Conservation (phyloP, 1,284 basidiomycete species). For the Ustilago nuda region DNA sequence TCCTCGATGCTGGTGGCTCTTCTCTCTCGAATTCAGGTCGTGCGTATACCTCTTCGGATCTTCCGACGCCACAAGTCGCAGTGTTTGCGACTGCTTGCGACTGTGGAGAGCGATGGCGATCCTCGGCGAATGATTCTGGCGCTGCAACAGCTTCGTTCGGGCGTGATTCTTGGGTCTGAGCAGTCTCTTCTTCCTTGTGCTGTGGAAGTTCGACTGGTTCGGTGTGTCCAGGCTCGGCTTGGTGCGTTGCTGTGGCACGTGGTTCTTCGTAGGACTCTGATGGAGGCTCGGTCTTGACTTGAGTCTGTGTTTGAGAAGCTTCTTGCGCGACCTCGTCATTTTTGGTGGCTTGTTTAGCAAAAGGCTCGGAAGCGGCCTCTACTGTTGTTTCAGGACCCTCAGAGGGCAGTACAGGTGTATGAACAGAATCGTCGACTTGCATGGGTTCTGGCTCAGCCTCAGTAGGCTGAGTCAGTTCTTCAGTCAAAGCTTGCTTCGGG, state of each 20-base stretch:
- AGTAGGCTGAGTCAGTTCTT: slow-evolving; percentile 2
- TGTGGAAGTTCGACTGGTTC: background rate
- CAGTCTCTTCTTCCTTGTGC: background rate
- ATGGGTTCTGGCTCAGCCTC: slow-evolving; percentile 22
- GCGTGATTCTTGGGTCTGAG: background rate
- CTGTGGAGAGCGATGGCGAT: slow-evolving; percentile 10
- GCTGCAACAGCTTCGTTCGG: background rate
- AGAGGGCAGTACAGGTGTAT: slow-evolving; percentile 31
- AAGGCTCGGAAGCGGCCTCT: background rate
- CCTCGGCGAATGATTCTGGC: background rate
- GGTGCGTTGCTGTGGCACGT: background rate
- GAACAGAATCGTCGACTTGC: slow-evolving; percentile 34
- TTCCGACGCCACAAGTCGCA: background rate
- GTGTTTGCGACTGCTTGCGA: slow-evolving; percentile 1
- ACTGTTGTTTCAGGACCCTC: slow-evolving; percentile 15
- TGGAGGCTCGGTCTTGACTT: slow-evolving; percentile 25
- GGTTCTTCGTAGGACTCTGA: slow-evolving; percentile 6
- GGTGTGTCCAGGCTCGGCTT: background rate
- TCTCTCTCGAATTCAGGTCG: slow-evolving; percentile 12
- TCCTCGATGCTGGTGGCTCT: slow-evolving; percentile 8
- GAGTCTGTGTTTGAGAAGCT: background rate
- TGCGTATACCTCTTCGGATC: slow-evolving; percentile 10
- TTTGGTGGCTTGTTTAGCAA: background rate
- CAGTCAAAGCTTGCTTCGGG: background rate
- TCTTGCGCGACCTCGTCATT: background rate